Conservation (phyloP, 352 stramenopile genomes). For the Peronospora belbahrii region DNA sequence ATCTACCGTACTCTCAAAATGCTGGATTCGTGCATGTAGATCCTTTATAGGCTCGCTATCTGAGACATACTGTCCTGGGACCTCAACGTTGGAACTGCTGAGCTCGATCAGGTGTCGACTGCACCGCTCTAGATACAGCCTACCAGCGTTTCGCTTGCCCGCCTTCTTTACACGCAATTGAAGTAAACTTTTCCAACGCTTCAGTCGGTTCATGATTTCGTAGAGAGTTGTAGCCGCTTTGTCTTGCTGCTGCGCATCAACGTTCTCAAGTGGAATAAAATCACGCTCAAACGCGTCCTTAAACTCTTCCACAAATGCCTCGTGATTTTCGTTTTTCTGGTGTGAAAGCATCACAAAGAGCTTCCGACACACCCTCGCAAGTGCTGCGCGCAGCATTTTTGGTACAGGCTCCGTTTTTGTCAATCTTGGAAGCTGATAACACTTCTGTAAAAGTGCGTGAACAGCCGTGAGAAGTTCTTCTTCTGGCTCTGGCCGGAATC, state of each 20-base stretch:
- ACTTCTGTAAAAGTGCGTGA: conserved; percentile 92
- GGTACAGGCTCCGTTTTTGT: conserved; percentile 73
- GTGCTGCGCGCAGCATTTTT: conserved; percentile 85
- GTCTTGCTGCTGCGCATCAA: conserved; percentile 18
- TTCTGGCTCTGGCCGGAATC: conserved; percentile 94
- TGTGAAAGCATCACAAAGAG: conserved; percentile 83
- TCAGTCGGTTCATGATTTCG: conserved; percentile 85
- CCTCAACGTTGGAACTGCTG: conserved; percentile 81
- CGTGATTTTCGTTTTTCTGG: conserved; percentile 85
- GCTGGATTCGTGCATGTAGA: conserved; percentile 84
- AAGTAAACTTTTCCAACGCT: conserved; percentile 87
- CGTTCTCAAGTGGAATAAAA: conserved; percentile 45
- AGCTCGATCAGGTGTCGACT: conserved; percentile 87
- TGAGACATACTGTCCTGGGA: conserved; percentile 88
- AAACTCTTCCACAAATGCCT: conserved; percentile 83
- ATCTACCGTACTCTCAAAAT: conserved; percentile 85
- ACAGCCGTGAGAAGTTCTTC: conserved; percentile 96
- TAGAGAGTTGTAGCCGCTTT: conserved; percentile 49
- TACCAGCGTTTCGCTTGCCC: conserved; percentile 59
- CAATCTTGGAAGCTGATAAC: conserved; percentile 78
- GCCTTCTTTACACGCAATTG: conserved; percentile 76
- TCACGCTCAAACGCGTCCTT: conserved; percentile 81
- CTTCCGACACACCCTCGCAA: conserved; percentile 89
- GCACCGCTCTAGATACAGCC: conserved; percentile 79
- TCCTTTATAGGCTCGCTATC: conserved; percentile 89